These are phyloP conservation scores for Epichloe bromicola DNA, from an alignment of 2,329 filamentous ascomycete species.

Conservation along the genomic window DNA sequence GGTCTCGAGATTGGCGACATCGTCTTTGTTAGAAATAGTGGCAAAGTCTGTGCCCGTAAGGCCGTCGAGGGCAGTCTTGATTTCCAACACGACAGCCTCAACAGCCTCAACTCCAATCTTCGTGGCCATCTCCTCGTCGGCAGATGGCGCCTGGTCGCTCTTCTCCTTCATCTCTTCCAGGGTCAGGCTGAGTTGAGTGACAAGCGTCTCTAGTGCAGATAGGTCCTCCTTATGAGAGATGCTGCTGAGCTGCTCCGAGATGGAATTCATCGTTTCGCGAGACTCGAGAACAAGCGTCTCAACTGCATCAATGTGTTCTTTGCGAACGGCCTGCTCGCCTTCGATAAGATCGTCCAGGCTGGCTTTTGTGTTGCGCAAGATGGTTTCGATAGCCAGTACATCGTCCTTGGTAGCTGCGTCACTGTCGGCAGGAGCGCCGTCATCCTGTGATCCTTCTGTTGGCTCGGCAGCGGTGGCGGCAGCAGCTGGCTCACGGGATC, in stretches of 20 bases:
- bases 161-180: slow-evolving; percentile 62
- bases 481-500: slow-evolving; percentile 15
- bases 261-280: slow-evolving; percentile 55
- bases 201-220: slow-evolving; percentile 59
- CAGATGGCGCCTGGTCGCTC: slow-evolving; percentile 37
- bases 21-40: slow-evolving; percentile 60
- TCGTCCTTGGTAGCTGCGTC: slow-evolving; percentile 53
- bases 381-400: slow-evolving; percentile 78
- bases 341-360: slow-evolving; percentile 72
- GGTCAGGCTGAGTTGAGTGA: slow-evolving; percentile 61
- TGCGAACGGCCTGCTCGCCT: slow-evolving; percentile 54
- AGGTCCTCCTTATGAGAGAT: slow-evolving; percentile 70
- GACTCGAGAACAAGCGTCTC: slow-evolving; percentile 58
- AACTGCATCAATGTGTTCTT: slow-evolving; percentile 51
- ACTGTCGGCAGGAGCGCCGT: slow-evolving; percentile 7
- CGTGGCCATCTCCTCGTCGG: slow-evolving; percentile 50
- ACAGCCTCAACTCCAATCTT: slow-evolving; percentile 76
- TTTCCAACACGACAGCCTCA: slow-evolving; percentile 69
- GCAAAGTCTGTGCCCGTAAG: slow-evolving; percentile 60
- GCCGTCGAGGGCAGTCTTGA: slow-evolving; percentile 66
- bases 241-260: slow-evolving; percentile 55
- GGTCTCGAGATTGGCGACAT: slow-evolving; percentile 50
- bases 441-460: slow-evolving; percentile 11
- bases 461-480: slow-evolving; percentile 7
- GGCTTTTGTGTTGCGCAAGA: slow-evolving; percentile 79